Conservation (phyloP, 495 filamentous ascomycete genomes). For the Lasiosphaeria ovina region DNA sequence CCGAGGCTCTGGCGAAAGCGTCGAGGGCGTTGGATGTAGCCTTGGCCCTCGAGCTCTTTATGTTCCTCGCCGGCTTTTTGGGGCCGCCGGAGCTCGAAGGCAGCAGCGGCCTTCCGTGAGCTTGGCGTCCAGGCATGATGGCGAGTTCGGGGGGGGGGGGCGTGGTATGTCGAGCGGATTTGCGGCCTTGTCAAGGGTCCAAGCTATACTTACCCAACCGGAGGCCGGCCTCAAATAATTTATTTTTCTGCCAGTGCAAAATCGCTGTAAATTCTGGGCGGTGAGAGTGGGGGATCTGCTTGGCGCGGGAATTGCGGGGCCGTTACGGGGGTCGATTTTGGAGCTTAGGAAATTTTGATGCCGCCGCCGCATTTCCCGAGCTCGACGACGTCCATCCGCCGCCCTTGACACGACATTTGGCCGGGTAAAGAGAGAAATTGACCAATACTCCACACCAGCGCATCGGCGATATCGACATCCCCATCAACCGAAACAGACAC, state of each 20-base stretch:
- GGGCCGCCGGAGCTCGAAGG: conserved; percentile 11
- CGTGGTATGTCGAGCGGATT: neutral
- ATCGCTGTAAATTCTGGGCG: conserved; percentile 28
- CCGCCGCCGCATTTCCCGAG: too few relatives aligned
- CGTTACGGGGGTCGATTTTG: neutral
- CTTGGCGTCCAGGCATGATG: conserved; percentile 68
- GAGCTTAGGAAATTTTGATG: too few relatives aligned
- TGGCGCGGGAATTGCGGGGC: conserved; percentile 10
- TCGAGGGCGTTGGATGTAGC: conserved; percentile 62
- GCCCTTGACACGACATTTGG: too few relatives aligned
- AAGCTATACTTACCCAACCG: neutral
- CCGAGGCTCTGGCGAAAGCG: conserved; percentile 80
- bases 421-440: too few relatives aligned
- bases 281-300: conserved; percentile 23
- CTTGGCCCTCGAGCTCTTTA: conserved; percentile 43
- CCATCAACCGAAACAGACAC: neutral
- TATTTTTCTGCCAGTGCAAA: conserved; percentile 11
- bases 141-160: neutral
- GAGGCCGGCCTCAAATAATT: conserved; percentile 15
- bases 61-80: conserved; percentile 7
- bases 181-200: neutral
- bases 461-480: neutral
- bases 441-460: too few relatives aligned
- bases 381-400: too few relatives aligned
- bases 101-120: conserved; percentile 53